Base-by-base conservation (phyloP, 371 early-diverging fungal species). In the Dinochytrium kinnereticum region DNA sequence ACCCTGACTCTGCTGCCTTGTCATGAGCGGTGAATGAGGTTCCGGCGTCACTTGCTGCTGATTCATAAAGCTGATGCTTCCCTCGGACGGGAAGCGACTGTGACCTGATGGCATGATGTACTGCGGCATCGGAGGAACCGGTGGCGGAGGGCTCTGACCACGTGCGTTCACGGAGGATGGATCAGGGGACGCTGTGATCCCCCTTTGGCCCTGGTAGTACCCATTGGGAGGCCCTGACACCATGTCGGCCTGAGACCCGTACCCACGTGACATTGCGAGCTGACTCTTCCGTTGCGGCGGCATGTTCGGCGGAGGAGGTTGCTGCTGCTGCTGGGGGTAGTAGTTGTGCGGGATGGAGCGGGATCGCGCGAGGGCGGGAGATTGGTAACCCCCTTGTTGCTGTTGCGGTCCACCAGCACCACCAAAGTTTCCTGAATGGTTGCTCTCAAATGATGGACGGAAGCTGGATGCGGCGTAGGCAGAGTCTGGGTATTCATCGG, bases 261-360 rank as follows among this genome's bases (percentile, higher is more conserved):
- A 68, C 10, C 53, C 61, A 10, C 71, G 3, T 17, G 57, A 36
- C 61, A 64, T 64, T 5, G 71, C 71, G n/a, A 64, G 61, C 51
- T 59, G 61, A n/a, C 39, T 38, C n/a, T 44, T 55, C 1, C 71
- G 39, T 33, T 70, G 61, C 28, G 5, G 66, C 5, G 66, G 66
- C 5, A 24, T 13, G 33, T 10, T 17, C 34, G 13, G 28, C 24
- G 74, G 69, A 10, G 21, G 51, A 30, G 59, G 40, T 24, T 50
- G 40, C n/a, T 34, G 71, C 28, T 40, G 38, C 24, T 66, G 66
- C 17, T 30, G 57, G 1, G 53, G 77, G 64, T 78, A 73, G 71
- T 73, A 73, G 44, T 78, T 78, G 61, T 69, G 36, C 10, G 79
- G 79, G 40, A 66, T 78, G 39, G 73, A 73, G 30, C 73, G 76